These are phyloP conservation scores for Marchantia paleacea DNA, from an alignment of 225 moss, liverwort and hornwort species.

Conservation along the genomic window DNA sequence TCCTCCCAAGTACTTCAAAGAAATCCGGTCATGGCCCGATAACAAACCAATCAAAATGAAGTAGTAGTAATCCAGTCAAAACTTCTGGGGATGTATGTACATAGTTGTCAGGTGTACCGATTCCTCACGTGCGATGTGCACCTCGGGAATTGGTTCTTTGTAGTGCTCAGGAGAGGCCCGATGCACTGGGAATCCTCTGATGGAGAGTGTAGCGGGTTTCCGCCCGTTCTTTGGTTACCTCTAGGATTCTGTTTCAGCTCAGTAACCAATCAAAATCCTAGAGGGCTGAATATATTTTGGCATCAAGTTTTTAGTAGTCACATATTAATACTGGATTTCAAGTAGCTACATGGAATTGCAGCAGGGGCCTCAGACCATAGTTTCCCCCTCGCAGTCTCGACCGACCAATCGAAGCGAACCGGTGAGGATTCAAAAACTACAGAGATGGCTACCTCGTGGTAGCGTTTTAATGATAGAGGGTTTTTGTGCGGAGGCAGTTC, in stretches of 20 bases:
- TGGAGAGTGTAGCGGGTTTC: not conserved
- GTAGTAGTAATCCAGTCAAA: not conserved
- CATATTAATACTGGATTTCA: not conserved
- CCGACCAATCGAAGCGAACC: too few relatives aligned
- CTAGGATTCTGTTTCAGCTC: too few relatives aligned
- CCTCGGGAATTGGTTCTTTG: too few relatives aligned
- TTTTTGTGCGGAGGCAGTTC: too few relatives aligned
- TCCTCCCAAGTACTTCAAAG: conserved; percentile 58
- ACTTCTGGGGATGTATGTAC: not conserved
- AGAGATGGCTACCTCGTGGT: too few relatives aligned
- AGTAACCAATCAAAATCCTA: not conserved
- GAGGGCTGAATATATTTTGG: not conserved
- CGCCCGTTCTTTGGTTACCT: not conserved
- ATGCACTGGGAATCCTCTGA: not conserved
- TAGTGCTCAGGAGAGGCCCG: not conserved
- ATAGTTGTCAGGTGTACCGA: not conserved
- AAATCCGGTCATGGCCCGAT: conserved; percentile 29
- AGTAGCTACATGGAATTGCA: not conserved
- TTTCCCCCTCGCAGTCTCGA: too few relatives aligned
- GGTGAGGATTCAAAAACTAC: too few relatives aligned
- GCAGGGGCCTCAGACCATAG: not conserved
- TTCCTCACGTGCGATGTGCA: not conserved
- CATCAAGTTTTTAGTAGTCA: not conserved
- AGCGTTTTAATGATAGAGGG: too few relatives aligned
- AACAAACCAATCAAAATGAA: not conserved